Evolutionary conservation across 2,329 filamentous ascomycete species (phyloP), one percentile per base, ranked within the genome.

Genomic region (Alternaria triticina): DNA sequence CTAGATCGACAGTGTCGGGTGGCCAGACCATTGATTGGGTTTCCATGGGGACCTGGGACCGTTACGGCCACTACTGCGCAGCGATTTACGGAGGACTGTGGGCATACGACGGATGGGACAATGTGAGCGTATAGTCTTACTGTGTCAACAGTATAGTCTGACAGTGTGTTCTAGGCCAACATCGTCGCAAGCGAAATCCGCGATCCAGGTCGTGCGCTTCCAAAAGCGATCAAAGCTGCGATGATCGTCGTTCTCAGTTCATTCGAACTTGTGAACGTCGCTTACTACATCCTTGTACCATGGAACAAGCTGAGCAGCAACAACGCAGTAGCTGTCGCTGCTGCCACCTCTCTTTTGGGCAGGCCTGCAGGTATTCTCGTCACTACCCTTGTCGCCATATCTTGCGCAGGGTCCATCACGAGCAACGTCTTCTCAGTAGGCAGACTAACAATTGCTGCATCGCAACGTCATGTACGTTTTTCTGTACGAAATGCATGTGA

Each of bases 31-130:
- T 79, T 27, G 70, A 80, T 59, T 80, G 79, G 79, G 57, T 65
- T 9, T 69, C 72, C 2, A 68, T 90, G 45, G 79, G 82, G 6
- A 74, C 81, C 27, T 90, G 88, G 88, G 86, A 88, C 59, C 81
- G 86, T 11, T 83, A 89, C 25, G 88, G 88, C 0, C 86, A 89
- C 67, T 86, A 86, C 59, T 87, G 86, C 4, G 84, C 87, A 1
- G 88, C 88, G 0, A 80, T 90, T 1, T 90, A 90, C 67, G 88
- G 85, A 0, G 87, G 86, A 0, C 72, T 90, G 0, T 90, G 88
- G 88, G 88, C 86, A 0, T 90, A 89, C 62, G 88, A 86, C 0
- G 88, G 88, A 0, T 90, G 88, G 88, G 88, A 90, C 59, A 90
- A 89, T 79, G 87, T 86, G 43, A 79, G 82, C 70, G 10, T 27